These are phyloP conservation scores for Dittrichia graveolens DNA, from an alignment of 129 eudicot genomes.

Conservation along the genomic window DNA sequence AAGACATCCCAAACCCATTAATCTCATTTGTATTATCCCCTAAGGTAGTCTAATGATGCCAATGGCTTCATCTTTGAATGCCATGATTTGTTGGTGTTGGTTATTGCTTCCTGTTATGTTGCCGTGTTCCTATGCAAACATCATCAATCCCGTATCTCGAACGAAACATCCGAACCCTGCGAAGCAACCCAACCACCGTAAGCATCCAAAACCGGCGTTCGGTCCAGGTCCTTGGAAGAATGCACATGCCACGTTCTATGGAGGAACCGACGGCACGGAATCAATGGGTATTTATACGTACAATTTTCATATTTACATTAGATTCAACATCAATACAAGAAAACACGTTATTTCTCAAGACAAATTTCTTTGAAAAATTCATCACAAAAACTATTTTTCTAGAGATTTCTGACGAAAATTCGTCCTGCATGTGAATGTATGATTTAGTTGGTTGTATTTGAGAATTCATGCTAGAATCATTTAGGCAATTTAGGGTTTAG, in stretches of 20 bases:
- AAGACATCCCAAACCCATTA: not conserved
- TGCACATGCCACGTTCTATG: conserved; percentile 70
- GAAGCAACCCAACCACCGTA: not conserved
- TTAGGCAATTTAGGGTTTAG: too few relatives aligned
- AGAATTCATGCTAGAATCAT: too few relatives aligned
- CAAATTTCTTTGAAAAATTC: not conserved
- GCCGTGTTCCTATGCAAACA: conserved; percentile 10
- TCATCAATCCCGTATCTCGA: not conserved
- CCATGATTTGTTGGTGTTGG: conserved; percentile 8
- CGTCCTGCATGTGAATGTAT: too few relatives aligned
- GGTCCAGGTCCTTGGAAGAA: conserved; percentile 49
- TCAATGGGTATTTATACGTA: conserved; percentile 35
- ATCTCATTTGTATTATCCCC: not conserved
- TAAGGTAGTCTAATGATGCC: not conserved
- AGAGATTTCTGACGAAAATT: too few relatives aligned
- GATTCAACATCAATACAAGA: not conserved
- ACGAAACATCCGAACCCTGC: not conserved
- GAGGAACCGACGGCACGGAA: conserved; percentile 48
- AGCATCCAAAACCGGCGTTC: conserved; percentile 22
- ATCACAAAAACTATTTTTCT: too few relatives aligned
- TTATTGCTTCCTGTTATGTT: conserved; percentile 17
- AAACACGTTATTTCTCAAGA: not conserved
- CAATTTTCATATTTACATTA: not conserved
- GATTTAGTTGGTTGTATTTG: too few relatives aligned
- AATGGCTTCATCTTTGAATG: conserved; percentile 12